These are phyloP conservation scores for Trichosporon sp. DNA, from an alignment of 1,284 basidiomycete genomes.

Conservation along the genomic window DNA sequence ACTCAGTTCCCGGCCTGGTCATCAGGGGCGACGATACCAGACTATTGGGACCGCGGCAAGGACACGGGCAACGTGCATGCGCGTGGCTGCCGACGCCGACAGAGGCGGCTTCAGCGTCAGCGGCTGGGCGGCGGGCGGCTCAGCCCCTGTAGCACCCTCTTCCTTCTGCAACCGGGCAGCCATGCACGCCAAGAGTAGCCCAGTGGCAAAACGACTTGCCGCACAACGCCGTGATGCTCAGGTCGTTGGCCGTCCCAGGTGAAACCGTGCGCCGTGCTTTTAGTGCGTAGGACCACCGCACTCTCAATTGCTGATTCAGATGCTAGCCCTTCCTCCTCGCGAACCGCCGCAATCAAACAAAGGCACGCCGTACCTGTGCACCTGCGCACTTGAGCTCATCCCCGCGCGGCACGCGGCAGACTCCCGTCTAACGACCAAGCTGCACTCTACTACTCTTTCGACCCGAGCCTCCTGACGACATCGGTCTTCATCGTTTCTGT, in stretches of 20 bases:
- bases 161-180: not conserved
- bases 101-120: not conserved
- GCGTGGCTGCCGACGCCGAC: not conserved
- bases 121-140: not conserved
- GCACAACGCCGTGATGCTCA: not conserved
- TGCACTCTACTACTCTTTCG: no score
- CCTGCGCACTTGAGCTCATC: not conserved
- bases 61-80: not conserved
- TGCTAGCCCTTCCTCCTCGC: not conserved
- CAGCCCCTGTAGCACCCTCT: not conserved
- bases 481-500: not conserved
- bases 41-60: not conserved
- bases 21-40: not conserved
- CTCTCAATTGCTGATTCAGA: not conserved
- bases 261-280: not conserved
- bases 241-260: not conserved
- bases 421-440: not conserved
- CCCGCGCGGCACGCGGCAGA: not conserved
- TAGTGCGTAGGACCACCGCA: not conserved
- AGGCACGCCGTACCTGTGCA: not conserved
- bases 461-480: not conserved
- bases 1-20: not conserved
- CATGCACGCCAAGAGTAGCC: not conserved
- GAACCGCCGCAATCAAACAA: not conserved
- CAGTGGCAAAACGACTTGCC: not conserved